Base-by-base conservation (phyloP, 441 rosid genomes). In the Manihot esculenta region DNA sequence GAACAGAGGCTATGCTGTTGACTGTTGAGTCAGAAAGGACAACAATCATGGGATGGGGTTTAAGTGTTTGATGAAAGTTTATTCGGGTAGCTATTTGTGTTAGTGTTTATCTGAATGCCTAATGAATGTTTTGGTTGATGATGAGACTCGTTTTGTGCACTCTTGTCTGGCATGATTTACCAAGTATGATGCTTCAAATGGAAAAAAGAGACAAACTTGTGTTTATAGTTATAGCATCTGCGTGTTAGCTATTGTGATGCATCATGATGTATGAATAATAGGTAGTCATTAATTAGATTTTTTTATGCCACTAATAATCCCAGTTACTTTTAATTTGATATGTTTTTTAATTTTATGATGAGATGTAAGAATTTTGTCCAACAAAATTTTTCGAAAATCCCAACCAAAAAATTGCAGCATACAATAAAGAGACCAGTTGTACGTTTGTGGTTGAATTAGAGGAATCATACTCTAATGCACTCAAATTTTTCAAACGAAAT, bases 1-100 rank as follows among this genome's bases (percentile, higher is more conserved):
- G 96, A 93, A 77, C 63, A 87, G 88, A 78, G 97, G 97, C 35
- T 82, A 82, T 66, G 89, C 83, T 79, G 72, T 85, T 72, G 90
- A 87, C 50, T 86, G 81, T 86, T 20, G 0, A 50, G 62, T 55
- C 51, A 38, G 42, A 38, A 38, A 38, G 42, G 33, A 30, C 42
- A 38, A 38, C n/a, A 33, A 33, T 38, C 42, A 38, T 38, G 42
- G 42, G 42, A 38, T 6, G 15, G 3, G 33, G 21, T 48, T 15
- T 18, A 45, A 20, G 30, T 10, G 33, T 27, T 58, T 9, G 2
- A 1, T 63, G 10, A 20, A 27, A 33, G 38, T 33, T 33, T 33
- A 33, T 33, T 33, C 38, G 38, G 3, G 38, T 33, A 38, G 42
- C 42, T 38, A 38, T 38, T 38, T 7, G 8, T 38, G 42, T 38